Evolutionary conservation across 768 basidiomycete genomes (phyloP), one percentile per base, ranked within the genome.

Genomic region (Ephemerocybe angulata): DNA sequence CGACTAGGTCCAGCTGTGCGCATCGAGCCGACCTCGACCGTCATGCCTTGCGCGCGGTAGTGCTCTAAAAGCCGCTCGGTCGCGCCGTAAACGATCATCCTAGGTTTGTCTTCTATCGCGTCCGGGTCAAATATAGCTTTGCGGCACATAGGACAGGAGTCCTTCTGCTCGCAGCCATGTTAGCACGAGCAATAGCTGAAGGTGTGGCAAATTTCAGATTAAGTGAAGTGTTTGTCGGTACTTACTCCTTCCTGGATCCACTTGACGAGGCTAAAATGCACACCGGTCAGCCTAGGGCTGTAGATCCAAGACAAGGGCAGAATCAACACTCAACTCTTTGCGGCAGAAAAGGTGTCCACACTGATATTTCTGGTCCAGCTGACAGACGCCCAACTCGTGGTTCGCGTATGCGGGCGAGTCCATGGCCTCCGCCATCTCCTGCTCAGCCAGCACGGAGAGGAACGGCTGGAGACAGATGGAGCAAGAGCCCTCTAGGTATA

Each of bases 391-490:
- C 1, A 88, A 67, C 35, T 83, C 77, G 57, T 90, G 37, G 12
- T 17, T 5, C 1, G 87, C 79, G 57, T 86, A 79, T 8, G 88
- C 87, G 3, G 89, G 88, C 1, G 88, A 87, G 62, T 91, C 88
- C 85, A 91, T 87, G 6, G 77, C 90, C 22, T 72, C 62, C 0
- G 87, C 87, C 49, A 77, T 77, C 67, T 93, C 89, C 64, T 90
- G 87, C 59, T 91, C 87, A 1, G 88, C 80, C 22, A 92, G 66
- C 17, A 87, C 72, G 11, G 86, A 81, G n/a, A 79, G 74, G 62
- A 85, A 85, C 0, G 87, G 72, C 30, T 79, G 86, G 58, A 86
- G 78, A 67, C 90, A 93, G 60, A 93, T 88, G 11, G 90, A 81
- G 63, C 90, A 93, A 17, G 76, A 66, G 6, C 84, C 81, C 58